These are phyloP conservation scores for Solioccasus polychromus DNA, from an alignment of 768 basidiomycete genomes.

Conservation along the genomic window DNA sequence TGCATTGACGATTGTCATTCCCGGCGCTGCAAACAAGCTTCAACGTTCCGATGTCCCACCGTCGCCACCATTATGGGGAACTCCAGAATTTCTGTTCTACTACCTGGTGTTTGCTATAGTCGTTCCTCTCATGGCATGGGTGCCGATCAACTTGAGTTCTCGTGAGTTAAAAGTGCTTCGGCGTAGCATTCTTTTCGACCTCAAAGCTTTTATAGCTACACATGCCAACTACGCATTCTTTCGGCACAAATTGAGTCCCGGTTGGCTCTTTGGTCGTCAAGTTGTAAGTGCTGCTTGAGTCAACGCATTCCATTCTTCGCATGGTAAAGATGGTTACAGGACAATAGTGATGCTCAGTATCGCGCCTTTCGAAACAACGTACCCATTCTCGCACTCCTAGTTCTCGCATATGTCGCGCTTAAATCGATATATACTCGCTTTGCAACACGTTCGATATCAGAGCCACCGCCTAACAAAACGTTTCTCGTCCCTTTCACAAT, in stretches of 20 bases:
- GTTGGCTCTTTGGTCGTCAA: constrained; percentile 80
- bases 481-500: constrained; percentile 57
- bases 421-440: constrained; percentile 48
- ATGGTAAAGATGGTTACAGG: constrained; percentile 45
- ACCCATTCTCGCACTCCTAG: constrained; percentile 52
- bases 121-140: constrained; percentile 73
- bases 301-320: background rate
- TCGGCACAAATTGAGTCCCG: constrained; percentile 52
- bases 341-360: constrained; percentile 91
- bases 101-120: constrained; percentile 54
- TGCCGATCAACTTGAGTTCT: constrained; percentile 69
- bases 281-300: constrained; percentile 67
- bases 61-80: constrained; percentile 66
- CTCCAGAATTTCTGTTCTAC: constrained; percentile 80
- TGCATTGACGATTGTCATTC: constrained; percentile 55
- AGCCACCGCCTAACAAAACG: constrained; percentile 28
- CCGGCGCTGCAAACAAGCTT: constrained; percentile 39
- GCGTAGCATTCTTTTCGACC: constrained; percentile 1
- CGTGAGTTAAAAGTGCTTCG: constrained; percentile 48
- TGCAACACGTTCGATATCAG: constrained; percentile 19
- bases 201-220: constrained; percentile 43
- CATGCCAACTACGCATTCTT: constrained; percentile 75
- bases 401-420: constrained; percentile 50
- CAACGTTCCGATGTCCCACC: constrained; percentile 22
- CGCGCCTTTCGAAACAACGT: constrained; percentile 82